Conservation (phyloP, 306 rosid genomes). For the Albizia julibrissin region DNA sequence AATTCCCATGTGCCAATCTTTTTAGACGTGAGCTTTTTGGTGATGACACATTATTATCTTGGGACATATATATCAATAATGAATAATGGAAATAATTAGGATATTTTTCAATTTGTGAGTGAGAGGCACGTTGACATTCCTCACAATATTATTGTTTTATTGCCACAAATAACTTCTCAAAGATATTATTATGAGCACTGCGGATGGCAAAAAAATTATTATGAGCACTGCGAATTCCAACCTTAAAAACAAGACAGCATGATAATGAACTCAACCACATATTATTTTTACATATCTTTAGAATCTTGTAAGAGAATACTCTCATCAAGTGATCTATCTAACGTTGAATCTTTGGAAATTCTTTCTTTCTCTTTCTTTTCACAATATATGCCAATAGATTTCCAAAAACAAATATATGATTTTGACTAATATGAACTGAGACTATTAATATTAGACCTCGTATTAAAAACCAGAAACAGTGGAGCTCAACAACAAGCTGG, state of each 20-base stretch:
- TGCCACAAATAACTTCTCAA: background rate
- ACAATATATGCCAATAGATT: background rate
- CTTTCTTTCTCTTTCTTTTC: background rate
- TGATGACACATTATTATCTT: background rate
- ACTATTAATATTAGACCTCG: no score
- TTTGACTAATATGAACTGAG: background rate
- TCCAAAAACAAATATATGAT: background rate
- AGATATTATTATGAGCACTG: background rate
- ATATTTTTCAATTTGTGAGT: constrained; percentile 26
- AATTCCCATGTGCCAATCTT: background rate
- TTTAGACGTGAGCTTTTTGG: background rate
- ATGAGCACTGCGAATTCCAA: background rate
- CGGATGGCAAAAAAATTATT: no score
- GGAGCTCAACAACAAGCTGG: no score
- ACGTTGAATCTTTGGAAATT: background rate
- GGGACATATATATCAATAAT: constrained; percentile 11
- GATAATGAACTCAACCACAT: background rate
- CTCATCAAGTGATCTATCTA: background rate
- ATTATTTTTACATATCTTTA: background rate
- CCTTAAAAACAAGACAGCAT: background rate
- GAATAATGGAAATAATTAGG: background rate
- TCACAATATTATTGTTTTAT: background rate
- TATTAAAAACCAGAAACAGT: no score
- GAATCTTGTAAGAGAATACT: background rate
- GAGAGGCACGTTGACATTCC: constrained; percentile 39